Conservation (phyloP, 2,329 filamentous ascomycete species). For the Claviceps pusilla region DNA sequence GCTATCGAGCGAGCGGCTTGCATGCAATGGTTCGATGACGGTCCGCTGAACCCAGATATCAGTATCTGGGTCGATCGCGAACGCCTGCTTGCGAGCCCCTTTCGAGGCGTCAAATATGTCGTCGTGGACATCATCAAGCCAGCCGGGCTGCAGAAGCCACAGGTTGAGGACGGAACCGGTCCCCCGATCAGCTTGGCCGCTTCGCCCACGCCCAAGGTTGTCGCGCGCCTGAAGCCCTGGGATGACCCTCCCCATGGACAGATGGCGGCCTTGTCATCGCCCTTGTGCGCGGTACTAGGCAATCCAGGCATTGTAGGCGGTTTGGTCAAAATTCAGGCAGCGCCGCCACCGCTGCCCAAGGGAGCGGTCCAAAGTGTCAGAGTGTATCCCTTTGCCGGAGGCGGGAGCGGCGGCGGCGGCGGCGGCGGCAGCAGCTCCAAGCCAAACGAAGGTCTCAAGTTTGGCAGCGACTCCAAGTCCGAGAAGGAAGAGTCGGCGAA, state of each 20-base stretch:
- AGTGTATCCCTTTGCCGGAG: slow-evolving; percentile 61
- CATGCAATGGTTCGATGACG: slow-evolving; percentile 65
- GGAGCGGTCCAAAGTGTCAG: slow-evolving; percentile 53
- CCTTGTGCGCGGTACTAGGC: slow-evolving; percentile 60
- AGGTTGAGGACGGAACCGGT: slow-evolving; percentile 50
- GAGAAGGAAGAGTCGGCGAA: slow-evolving; percentile 65
- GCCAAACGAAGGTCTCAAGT: slow-evolving; percentile 54
- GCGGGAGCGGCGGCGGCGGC: slow-evolving; percentile 17
- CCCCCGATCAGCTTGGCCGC: slow-evolving; percentile 27
- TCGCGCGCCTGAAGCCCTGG: slow-evolving; percentile 67
- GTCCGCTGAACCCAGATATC: slow-evolving; percentile 40
- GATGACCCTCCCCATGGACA: slow-evolving; percentile 72
- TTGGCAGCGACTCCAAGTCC: slow-evolving; percentile 74
- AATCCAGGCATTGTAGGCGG: slow-evolving; percentile 65
- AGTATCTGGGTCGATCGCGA: slow-evolving; percentile 79
- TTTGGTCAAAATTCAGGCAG: slow-evolving; percentile 74
- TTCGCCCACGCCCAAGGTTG: slow-evolving; percentile 43
- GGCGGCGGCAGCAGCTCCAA: slow-evolving; percentile 25
- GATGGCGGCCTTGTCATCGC: slow-evolving; percentile 62
- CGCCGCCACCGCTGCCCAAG: slow-evolving; percentile 54
- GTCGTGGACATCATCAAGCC: slow-evolving; percentile 78
- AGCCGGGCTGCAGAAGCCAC: slow-evolving; percentile 56
- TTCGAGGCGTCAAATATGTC: slow-evolving; percentile 65
- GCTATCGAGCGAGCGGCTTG: slow-evolving; percentile 59
- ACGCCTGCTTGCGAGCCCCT: slow-evolving; percentile 51